Evolutionary conservation across 2,329 filamentous ascomycete species (phyloP).

Genomic region (Talaromyces sp.): DNA sequence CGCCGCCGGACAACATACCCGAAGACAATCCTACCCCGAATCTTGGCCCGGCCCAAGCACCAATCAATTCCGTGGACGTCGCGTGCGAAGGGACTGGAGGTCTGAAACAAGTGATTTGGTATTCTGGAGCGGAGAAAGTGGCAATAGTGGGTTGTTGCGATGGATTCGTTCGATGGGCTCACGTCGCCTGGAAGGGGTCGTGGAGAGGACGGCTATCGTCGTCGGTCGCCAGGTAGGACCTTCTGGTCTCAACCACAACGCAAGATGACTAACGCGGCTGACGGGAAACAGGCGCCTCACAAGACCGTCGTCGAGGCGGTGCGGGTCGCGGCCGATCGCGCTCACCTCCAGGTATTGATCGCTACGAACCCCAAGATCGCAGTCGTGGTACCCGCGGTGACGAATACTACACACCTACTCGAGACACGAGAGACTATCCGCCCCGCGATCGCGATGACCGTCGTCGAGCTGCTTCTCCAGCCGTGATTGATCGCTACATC

Average conservation of each 20-base stretch:
- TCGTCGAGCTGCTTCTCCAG: constrained; percentile 57
- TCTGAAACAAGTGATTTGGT: background rate
- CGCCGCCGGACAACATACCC: background rate
- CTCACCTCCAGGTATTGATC: constrained; percentile 60
- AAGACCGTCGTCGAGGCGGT: constrained; percentile 42
- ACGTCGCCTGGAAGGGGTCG: constrained; percentile 43
- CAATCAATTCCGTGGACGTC: background rate
- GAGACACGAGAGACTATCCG: constrained; percentile 35
- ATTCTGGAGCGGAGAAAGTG: background rate
- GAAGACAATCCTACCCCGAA: background rate
- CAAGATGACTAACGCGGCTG: background rate
- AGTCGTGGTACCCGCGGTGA: constrained; percentile 49
- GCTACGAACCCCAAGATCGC: constrained; percentile 58
- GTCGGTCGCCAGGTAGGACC: constrained; percentile 46
- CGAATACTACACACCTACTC: constrained; percentile 52
- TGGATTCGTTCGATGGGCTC: constrained; percentile 49
- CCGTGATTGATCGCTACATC: constrained; percentile 62
- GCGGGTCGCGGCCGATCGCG: constrained; percentile 52
- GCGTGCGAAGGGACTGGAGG: background rate
- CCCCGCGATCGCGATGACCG: constrained; percentile 55
- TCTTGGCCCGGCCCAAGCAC: background rate
- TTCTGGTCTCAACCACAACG: background rate
- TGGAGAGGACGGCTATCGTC: constrained; percentile 43
- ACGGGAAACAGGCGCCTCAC: constrained; percentile 24
- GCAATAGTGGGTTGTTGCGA: constrained; percentile 21